Base-by-base conservation (phyloP, 1,139 yeast genomes). In the Debaryomyces fabryi region DNA sequence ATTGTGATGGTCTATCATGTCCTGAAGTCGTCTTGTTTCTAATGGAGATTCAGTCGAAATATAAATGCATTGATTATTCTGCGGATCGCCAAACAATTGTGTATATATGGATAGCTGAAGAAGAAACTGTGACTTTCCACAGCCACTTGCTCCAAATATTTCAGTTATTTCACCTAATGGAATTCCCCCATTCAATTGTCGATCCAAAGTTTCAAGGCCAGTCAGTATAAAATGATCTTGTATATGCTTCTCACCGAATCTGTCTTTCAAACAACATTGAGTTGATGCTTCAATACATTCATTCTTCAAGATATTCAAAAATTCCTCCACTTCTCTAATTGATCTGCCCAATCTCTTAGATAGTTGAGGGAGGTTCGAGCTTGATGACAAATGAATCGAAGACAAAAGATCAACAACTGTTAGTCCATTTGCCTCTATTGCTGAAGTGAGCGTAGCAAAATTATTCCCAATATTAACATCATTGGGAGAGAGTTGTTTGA, bases 101-200 rank as follows among this genome's bases (percentile, higher is more conserved):
- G 85, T 81, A 3, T 82, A 68, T 7, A 82, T 67, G 1, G 87
- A 72, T 42, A 90, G 58, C 54, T 86, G 93, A 65, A 85, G 75
- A 29, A 87, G 65, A 8, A 91, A 67, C 57, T 90, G 95, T 0
- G 96, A 85, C 62, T 91, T 91, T 0, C 96, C 97, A 2, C 88
- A 79, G 0, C 96, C 89, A 51, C 95, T 84, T 35, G 86, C 88
- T 0, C 98, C 98, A 56, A 84, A 85, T 2, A 92, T 63, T 65
- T 92, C 98, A 0, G 95, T 86, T 3, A 92, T 67, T 38, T 80
- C 75, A 2, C 91, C 86, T 0, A 80, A 57, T 0, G 80, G 82
- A 3, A 91, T 74, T 0, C 97, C 97, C 1, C 93, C 93, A 25
- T 79, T 77, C 13, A 91, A 64, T 2, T 72, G 58, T 8, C 56